Base-by-base conservation (phyloP, 2,329 filamentous ascomycete species). In the Pseudopyricularia cyperi region DNA sequence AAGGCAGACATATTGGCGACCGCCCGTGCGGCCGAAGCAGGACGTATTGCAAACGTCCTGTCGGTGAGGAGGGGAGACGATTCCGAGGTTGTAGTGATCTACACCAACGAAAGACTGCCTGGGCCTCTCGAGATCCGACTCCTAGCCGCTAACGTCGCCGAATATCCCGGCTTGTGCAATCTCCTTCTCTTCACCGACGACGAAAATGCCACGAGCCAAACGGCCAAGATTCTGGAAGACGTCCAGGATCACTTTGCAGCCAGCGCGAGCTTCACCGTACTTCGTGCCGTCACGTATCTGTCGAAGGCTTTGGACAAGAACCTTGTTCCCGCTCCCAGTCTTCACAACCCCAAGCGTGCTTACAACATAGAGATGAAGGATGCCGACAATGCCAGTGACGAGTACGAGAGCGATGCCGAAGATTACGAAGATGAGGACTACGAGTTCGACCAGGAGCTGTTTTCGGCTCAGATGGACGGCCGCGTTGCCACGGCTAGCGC, bases 11-110 rank as follows among this genome's bases (percentile, higher is more conserved):
- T 75, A 32, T 59, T 60, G 28, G 56, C 67, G 72, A 60, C 68
- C 63, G 28, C 65, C 67, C 44, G 71, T 66, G 7, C 67, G 65
- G 57, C 51, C 7, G 55, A 60, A 14, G 59, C 62, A 39, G 60
- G 66, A 19, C 59, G 59, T 3, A 68, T 79, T 47, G 56, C 68
- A 1, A 67, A 73, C 48, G 70, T 93, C 48, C 67, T 67, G 48
- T 62, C 71, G 33, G 67, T 95, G 24, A 67, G 68, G 33, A 68
- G 71, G 34, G 85, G 85, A 15, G 79, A 82, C 5, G 85, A 91
- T 63, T 87, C 85, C 50, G 80, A 86, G 53, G 72, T 94, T 53
- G 74, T 74, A 14, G 85, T 91, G 62, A 71, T 66, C 4, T 86
- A 70, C 55, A 55, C 52, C 9, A 62, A 68, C 51, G 46, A 60